phyloP scores from a whole-genome alignment of 306 rosid genomes.

The Sechiopsis laciniata region DNA sequence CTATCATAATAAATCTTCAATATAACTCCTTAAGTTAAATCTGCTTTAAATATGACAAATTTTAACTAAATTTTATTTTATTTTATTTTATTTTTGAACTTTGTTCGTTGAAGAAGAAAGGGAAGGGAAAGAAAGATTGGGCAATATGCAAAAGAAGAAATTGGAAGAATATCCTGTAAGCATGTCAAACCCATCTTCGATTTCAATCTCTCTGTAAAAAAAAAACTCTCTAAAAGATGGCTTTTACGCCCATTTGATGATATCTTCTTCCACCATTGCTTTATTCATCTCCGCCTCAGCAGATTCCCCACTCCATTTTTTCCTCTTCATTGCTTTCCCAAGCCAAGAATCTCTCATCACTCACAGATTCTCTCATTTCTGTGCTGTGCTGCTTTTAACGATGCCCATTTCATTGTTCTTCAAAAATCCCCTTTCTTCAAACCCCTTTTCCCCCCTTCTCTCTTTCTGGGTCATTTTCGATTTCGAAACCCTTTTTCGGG shows the following conservation, averaged over 20 bases:
- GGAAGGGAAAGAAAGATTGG: not conserved
- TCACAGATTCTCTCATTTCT: slow-evolving; percentile 52
- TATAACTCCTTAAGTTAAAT: no score
- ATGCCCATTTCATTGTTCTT: slow-evolving; percentile 41
- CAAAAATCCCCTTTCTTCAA: slow-evolving; percentile 34
- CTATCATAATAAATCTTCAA: no score
- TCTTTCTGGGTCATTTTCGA: slow-evolving; percentile 36
- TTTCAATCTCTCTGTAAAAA: not conserved
- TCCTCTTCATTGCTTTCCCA: slow-evolving; percentile 66
- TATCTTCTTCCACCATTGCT: slow-evolving; percentile 48
- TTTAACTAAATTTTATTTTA: no score
- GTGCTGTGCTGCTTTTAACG: slow-evolving; percentile 39
- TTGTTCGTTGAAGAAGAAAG: not conserved
- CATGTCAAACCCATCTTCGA: not conserved
- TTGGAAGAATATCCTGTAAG: not conserved
- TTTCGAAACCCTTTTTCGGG: slow-evolving; percentile 19
- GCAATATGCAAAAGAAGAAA: not conserved
- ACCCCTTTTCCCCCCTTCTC: slow-evolving; percentile 23
- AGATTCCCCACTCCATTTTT: slow-evolving; percentile 53
- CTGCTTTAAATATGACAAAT: no score
- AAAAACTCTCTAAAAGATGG: slow-evolving; percentile 30
- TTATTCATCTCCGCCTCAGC: slow-evolving; percentile 58
- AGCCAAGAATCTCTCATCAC: slow-evolving; percentile 78
- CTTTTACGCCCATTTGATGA: slow-evolving; percentile 20
- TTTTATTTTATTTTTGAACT: no score